Base-by-base conservation (phyloP, 1,284 basidiomycete genomes). In the Hypsizygus ulmarius region DNA sequence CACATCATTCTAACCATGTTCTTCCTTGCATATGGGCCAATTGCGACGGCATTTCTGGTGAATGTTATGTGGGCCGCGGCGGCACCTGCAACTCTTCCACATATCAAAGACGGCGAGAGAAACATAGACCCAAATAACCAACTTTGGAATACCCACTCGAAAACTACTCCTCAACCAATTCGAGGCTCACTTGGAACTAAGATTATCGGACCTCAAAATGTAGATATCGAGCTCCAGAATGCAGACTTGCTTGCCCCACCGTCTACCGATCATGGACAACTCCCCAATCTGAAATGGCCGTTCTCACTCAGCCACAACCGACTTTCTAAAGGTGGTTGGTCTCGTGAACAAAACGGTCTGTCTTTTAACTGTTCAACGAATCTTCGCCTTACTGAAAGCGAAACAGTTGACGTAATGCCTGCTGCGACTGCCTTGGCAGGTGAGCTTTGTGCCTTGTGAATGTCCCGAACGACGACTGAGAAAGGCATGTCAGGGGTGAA, bases 211-310 rank as follows among this genome's bases (percentile, higher is more conserved):
- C 78, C 77, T 0, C 58, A 74, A 34, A 80, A 82, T 52, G 50
- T 68, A 5, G 69, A 69, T 0, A n/a, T 81, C 4, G 71, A 78
- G 37, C 39, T 72, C 14, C 59, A 78, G 55, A 77, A 77, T 39
- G 67, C 78, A 5, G 75, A 83, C 39, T 46, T 66, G 0, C 53
- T 82, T 3, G 73, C 75, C 5, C 78, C 78, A 29, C 81, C 82
- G 3, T 67, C 67, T 5, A 82, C 79, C 0, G 82, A 84, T 54
- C 60, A 62, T 27, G 65, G 65, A 1, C 40, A 46, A 7, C 66
- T 74, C 3, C 51, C 56, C 0, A 81, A 79, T 52, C 69, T 71
- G 54, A 82, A 82, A 53, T 84, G 82, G 82, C 74, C 81, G 0
- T 79, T 83, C 52, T 63, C 75, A 46, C 60, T 81, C 14, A 79